Evolutionary conservation across 176 grass and related monocot species (phyloP), one percentile per base, ranked within the genome.

Genomic region (Carex myosuroides): DNA sequence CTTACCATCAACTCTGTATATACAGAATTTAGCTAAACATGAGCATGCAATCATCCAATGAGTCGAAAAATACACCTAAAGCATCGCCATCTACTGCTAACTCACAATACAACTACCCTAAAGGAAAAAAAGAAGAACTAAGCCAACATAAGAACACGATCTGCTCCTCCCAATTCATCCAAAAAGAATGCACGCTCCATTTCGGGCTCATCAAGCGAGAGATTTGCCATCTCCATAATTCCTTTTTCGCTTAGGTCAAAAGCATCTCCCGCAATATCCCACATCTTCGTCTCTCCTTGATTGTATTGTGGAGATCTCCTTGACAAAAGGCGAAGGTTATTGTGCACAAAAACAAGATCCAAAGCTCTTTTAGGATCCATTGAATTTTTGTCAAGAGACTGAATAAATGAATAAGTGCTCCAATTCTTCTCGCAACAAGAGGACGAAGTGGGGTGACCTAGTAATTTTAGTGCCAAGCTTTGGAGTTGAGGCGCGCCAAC

Each of bases 131-230:
- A 20, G 33, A 66, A 33, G 5, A 5, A 39, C 35, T 72, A 55
- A 0, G 21, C 3, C 72, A 76, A 32, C 72, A 76, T 30, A 8
- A 76, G 44, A 30, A 32, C 72, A 76, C n/a, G n/a, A 54, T 76
- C 72, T 16, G 21, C n/a, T 9, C 18, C 69, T 48, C 70, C 70
- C 42, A 14, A 50, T 52, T 48, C 42, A 74, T 74, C 70, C 70
- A 52, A 48, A 74, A 74, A 74, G 70, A 74, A 74, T 24, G 44
- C 44, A 13, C 70, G 70, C 48, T 76, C 48, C 72, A 76, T 74
- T 54, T 76, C 48, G 3, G 72, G 72, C 72, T 79, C 41, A 80
- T 86, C 41, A 78, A 85, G 84, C 2, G 84, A 86, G 14, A 79
- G 16, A 79, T 79, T 66, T 11, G 13, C 70, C 63, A 85, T 24